phyloP scores from a whole-genome alignment of 2,329 filamentous ascomycete species.

The Incumbomyces lentus region DNA sequence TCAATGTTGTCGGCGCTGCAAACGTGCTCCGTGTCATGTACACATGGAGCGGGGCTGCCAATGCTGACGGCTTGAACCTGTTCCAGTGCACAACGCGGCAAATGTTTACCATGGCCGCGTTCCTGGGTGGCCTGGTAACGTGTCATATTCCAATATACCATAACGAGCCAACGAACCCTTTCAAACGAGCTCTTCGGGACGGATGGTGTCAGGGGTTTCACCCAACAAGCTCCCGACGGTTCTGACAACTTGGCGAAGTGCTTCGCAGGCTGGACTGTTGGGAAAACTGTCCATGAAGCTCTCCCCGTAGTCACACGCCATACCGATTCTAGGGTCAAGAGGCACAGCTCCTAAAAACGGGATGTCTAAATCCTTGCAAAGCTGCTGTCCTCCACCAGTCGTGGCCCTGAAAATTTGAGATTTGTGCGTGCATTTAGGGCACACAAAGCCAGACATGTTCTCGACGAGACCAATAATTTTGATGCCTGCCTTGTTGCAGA shows the following conservation, averaged over 20 bases:
- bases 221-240: conserved; percentile 33
- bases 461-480: conserved; percentile 80
- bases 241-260: conserved; percentile 70
- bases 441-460: conserved; percentile 97
- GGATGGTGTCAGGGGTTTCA: conserved; percentile 45
- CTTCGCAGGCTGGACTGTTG: conserved; percentile 79
- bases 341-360: conserved; percentile 85
- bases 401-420: conserved; percentile 81
- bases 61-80: too few species aligned
- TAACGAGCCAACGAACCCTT: not conserved
- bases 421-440: conserved; percentile 73
- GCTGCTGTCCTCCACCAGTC: conserved; percentile 70
- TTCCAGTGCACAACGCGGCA: too few species aligned
- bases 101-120: too few species aligned
- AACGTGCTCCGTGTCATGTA: too few species aligned
- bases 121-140: too few species aligned
- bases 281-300: conserved; percentile 92
- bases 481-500: conserved; percentile 90
- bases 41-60: too few species aligned
- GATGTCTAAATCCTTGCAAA: conserved; percentile 79
- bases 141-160: too few species aligned
- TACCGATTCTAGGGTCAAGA: conserved; percentile 83
- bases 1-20: conserved; percentile 4
- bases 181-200: conserved; percentile 26
- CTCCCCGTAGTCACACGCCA: conserved; percentile 95